These are phyloP conservation scores for Dendrobium huoshanense DNA, from an alignment of 106 monocot species.

Conservation along the genomic window DNA sequence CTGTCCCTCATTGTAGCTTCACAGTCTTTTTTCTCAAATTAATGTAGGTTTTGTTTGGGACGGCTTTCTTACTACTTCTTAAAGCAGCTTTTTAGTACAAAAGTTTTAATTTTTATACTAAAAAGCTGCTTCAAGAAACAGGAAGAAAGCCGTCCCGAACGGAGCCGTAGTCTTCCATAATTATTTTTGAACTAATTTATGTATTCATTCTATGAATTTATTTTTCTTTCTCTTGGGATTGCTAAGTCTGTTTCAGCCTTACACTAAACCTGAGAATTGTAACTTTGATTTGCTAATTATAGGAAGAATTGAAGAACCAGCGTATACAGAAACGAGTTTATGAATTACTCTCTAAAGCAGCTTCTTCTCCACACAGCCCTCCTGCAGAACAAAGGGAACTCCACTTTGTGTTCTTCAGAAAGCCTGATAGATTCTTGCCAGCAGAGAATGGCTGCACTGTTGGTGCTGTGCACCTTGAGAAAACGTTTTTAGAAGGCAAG, in stretches of 20 bases:
- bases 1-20: neutral
- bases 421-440: constrained; percentile 64
- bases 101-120: no score
- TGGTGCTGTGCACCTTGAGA: constrained; percentile 61
- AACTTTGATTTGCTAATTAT: constrained; percentile 10
- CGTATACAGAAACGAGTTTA: constrained; percentile 81
- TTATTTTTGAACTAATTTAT: neutral
- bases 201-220: neutral
- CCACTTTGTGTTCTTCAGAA: constrained; percentile 86
- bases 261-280: neutral
- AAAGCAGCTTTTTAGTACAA: no score
- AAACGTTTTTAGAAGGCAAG: constrained; percentile 73
- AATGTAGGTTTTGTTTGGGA: neutral
- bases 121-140: no score
- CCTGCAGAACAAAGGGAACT: constrained; percentile 45
- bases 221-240: constrained; percentile 2
- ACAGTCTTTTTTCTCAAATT: neutral
- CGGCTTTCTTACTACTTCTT: no score
- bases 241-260: neutral
- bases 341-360: constrained; percentile 70
- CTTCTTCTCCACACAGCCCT: constrained; percentile 26
- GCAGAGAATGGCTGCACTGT: constrained; percentile 40
- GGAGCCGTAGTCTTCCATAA: neutral
- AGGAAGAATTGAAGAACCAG: constrained; percentile 77
- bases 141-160: no score